These are phyloP conservation scores for Pelomyxa schiedti DNA, from an alignment of 78 protist species.

Conservation along the genomic window DNA sequence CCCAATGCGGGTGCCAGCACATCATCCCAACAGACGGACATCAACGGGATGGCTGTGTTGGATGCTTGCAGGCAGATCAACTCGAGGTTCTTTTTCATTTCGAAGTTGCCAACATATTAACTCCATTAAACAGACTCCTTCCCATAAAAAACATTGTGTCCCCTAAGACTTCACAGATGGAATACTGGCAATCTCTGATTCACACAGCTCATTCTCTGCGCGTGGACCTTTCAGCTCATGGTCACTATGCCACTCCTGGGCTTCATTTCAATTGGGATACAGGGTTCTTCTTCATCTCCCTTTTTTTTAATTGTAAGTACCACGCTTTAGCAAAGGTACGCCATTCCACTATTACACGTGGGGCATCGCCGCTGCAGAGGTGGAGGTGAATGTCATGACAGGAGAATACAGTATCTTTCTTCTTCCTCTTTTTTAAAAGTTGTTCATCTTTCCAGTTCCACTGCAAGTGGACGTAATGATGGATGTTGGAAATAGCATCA, in stretches of 20 bases:
- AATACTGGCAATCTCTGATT: no score
- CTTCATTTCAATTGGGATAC: constrained; percentile 26
- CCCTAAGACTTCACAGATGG: no score
- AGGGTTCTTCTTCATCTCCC: no score
- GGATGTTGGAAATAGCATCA: constrained; percentile 70
- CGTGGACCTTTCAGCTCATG: constrained; percentile 54
- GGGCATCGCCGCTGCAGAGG: constrained; percentile 64
- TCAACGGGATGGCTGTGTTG: constrained; percentile 71
- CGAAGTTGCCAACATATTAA: no score
- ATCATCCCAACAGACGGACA: constrained; percentile 58
- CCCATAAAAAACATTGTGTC: no score
- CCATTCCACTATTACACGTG: constrained; percentile 59
- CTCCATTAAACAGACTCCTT: no score
- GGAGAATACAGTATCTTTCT: constrained; percentile 56
- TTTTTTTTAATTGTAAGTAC: no score
- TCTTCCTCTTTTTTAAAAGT: no score
- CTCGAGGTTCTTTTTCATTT: no score
- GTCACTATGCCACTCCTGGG: constrained; percentile 47
- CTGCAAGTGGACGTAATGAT: constrained; percentile 47
- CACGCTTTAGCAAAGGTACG: not conserved
- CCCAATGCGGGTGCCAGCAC: constrained; percentile 70
- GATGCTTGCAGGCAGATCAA: constrained; percentile 63
- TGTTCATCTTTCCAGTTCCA: no score
- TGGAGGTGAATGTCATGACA: constrained; percentile 75
- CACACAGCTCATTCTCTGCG: constrained; percentile 55